Base-by-base conservation (phyloP, 2,329 filamentous ascomycete species). In the Raffaelea deltoideospora region DNA sequence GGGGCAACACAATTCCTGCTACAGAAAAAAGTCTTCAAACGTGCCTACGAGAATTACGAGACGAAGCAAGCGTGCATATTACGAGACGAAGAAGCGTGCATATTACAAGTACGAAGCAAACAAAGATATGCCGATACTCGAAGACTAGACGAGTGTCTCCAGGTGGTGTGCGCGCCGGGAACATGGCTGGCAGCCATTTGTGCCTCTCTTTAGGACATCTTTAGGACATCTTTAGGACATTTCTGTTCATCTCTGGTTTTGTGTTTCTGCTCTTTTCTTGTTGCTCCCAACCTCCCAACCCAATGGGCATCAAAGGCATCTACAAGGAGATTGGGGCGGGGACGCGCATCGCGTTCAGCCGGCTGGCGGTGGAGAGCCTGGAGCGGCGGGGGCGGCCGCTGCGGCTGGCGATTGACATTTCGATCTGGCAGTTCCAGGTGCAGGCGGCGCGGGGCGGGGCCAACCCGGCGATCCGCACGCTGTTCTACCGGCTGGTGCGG, bases 371-470 rank as follows among this genome's bases (percentile, higher is more conserved):
- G 32, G 73, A 86, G 33, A 79, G 83, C 47, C 72, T 92, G 44
- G 73, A 85, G 49, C 58, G 67, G 37, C 75, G 73, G 10, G 69
- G 71, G 19, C 70, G 78, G 2, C 87, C 87, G 0, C 64, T 96
- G 29, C 79, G 87, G 29, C 67, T 98, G 33, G 90, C 90, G 28
- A 81, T 98, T 45, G 90, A 98, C 53, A 81, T 93, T 47, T 85
- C 86, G 3, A 96, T 98, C 52, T 98, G 90, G 90, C 80, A 94
- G 31, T 96, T 94, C 51, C 90, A 98, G 51, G 79, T 79, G 11
- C 86, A 93, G 52, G 79, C 84, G 13, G 82, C 82, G 15, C 76
- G 76, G 61, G 85, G 88, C 33, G 90, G 90, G 41, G 76, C 77
- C 10, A 95, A 95, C 48, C 88, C 90, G 7, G 87, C 87, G 1